Conservation (phyloP, 345 rosid species). For the Aquilaria sinensis region DNA sequence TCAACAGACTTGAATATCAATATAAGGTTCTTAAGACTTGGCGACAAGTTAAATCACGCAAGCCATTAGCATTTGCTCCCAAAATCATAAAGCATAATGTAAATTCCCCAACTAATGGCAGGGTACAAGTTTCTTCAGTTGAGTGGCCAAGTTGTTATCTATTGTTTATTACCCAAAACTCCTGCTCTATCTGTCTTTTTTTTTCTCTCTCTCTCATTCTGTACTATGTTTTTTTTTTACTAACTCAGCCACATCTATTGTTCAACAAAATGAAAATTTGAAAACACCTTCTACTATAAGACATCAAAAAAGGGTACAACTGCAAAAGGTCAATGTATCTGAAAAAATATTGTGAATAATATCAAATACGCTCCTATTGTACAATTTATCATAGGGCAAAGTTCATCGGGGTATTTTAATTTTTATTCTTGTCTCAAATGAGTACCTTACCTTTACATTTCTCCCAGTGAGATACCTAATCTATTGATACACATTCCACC, state of each 20-base stretch:
- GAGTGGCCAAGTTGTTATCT: background rate
- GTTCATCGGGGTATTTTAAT: too few relatives aligned
- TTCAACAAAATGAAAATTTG: slow-evolving; percentile 35
- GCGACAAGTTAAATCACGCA: slow-evolving; percentile 45
- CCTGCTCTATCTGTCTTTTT: too few relatives aligned
- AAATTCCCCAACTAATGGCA: slow-evolving; percentile 16
- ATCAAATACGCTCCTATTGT: slow-evolving; percentile 33
- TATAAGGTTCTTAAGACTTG: slow-evolving; percentile 49
- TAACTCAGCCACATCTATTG: slow-evolving; percentile 3
- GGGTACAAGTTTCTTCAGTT: slow-evolving; percentile 15
- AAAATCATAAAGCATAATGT: slow-evolving; percentile 31
- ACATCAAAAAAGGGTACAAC: slow-evolving; percentile 59
- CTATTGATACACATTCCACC: too few relatives aligned
- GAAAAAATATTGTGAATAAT: slow-evolving; percentile 73
- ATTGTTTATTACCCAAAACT: background rate
- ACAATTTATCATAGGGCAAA: background rate
- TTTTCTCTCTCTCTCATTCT: too few relatives aligned
- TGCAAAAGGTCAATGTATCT: slow-evolving; percentile 66
- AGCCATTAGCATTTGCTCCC: slow-evolving; percentile 69
- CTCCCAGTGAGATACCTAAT: too few relatives aligned
- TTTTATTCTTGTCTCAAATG: too few relatives aligned
- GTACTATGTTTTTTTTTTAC: background rate
- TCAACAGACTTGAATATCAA: slow-evolving; percentile 47
- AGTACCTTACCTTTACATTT: too few relatives aligned
- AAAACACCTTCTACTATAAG: slow-evolving; percentile 38